These are phyloP conservation scores for Trametes meyenii DNA, from an alignment of 768 basidiomycete species.

Conservation along the genomic window DNA sequence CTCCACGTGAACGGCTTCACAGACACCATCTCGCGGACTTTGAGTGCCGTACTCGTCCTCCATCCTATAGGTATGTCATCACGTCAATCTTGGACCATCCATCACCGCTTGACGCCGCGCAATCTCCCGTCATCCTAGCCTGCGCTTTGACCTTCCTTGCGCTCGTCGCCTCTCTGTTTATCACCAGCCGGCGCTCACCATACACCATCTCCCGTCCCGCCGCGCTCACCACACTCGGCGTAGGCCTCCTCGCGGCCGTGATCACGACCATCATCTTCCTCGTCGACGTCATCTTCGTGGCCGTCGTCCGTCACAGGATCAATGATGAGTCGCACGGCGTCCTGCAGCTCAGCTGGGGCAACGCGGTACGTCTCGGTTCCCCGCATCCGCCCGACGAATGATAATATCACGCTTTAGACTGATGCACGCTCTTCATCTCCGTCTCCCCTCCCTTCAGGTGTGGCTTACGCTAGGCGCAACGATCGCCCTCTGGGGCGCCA, in stretches of 20 bases:
- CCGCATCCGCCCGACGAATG: background rate
- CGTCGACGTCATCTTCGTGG: constrained; percentile 54
- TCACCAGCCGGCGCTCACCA: constrained; percentile 42
- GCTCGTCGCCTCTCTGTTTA: constrained; percentile 49
- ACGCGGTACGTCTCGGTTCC: constrained; percentile 42
- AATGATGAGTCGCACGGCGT: constrained; percentile 44
- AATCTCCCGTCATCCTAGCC: constrained; percentile 36
- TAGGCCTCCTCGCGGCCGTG: constrained; percentile 45
- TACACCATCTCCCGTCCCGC: constrained; percentile 41
- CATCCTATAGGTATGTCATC: constrained; percentile 53
- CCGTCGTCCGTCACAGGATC: constrained; percentile 46
- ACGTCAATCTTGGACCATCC: background rate
- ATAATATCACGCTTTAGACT: constrained; percentile 5
- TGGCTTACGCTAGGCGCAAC: constrained; percentile 60
- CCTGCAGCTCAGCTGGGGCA: constrained; percentile 50
- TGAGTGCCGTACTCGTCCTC: constrained; percentile 53
- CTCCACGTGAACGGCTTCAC: constrained; percentile 42
- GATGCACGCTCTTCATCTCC: constrained; percentile 11
- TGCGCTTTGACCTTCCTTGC: constrained; percentile 54
- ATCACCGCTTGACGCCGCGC: constrained; percentile 10
- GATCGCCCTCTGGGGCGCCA: constrained; percentile 50
- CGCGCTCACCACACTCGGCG: constrained; percentile 41
- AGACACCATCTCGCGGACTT: constrained; percentile 45
- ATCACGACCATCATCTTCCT: constrained; percentile 54
- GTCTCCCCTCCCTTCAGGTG: constrained; percentile 35